Evolutionary conservation across 805 yeast species (phyloP).

Genomic region (Metschnikowia aberdeeniae): DNA sequence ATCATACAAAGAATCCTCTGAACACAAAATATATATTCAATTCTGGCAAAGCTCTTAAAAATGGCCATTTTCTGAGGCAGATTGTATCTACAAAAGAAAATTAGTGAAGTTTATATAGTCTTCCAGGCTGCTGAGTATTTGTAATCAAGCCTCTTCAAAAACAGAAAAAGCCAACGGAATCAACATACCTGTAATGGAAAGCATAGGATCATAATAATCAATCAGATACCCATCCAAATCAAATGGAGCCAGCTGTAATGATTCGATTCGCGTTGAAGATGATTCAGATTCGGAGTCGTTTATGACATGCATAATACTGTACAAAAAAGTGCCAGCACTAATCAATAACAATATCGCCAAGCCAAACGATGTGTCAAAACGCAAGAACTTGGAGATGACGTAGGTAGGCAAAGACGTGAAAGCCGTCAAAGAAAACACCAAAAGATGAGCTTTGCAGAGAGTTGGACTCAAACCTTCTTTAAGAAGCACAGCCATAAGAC

Average conservation of each 20-base stretch:
- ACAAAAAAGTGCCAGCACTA: constrained; percentile 71
- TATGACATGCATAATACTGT: constrained; percentile 65
- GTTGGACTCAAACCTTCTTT: constrained; percentile 29
- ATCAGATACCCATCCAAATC: constrained; percentile 1
- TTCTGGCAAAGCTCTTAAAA: too few relatives aligned
- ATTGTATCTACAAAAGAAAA: too few relatives aligned
- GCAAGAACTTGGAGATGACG: constrained; percentile 29
- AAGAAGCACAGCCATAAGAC: constrained; percentile 53
- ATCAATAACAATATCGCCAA: constrained; percentile 57
- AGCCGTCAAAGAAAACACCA: constrained; percentile 57
- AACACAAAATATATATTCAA: too few relatives aligned
- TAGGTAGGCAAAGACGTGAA: constrained; percentile 53
- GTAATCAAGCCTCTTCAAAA: constrained; percentile 8
- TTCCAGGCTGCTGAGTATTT: too few relatives aligned
- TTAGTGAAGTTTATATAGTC: too few relatives aligned
- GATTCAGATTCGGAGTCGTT: constrained; percentile 24
- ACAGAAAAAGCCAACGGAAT: constrained; percentile 14
- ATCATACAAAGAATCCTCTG: too few relatives aligned
- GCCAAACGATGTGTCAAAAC: constrained; percentile 29
- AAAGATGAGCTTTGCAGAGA: constrained; percentile 43
- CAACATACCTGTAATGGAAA: constrained; percentile 12
- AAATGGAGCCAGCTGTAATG: constrained; percentile 8
- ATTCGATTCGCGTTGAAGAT: constrained; percentile 8
- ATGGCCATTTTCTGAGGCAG: too few relatives aligned
- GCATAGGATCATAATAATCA: not conserved